Evolutionary conservation across 768 basidiomycete species (phyloP).

Genomic region (Phylloporus rhodoxanthus): DNA sequence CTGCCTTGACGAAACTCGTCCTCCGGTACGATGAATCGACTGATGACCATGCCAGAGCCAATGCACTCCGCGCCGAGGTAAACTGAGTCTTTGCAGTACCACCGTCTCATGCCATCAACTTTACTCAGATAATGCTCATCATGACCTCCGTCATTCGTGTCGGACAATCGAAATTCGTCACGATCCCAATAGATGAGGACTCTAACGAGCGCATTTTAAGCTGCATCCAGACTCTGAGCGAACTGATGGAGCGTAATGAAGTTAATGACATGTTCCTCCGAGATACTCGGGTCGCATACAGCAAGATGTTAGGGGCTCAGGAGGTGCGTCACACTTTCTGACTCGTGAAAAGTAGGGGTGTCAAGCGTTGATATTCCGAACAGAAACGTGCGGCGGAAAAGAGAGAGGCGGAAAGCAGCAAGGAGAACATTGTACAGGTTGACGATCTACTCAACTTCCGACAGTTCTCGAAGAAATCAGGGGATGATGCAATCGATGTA

Average conservation of each 20-base stretch:
- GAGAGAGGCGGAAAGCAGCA: slow-evolving; percentile 72
- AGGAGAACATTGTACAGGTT: slow-evolving; percentile 72
- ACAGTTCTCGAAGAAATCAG: slow-evolving; percentile 90
- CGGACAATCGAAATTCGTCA: slow-evolving; percentile 92
- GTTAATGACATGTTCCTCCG: slow-evolving; percentile 71
- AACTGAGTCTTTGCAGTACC: background rate
- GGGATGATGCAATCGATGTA: slow-evolving; percentile 73
- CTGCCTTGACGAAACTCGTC: slow-evolving; percentile 86
- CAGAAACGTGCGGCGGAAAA: slow-evolving; percentile 90
- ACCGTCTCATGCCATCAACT: background rate
- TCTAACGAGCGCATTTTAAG: slow-evolving; percentile 93
- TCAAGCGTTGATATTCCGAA: slow-evolving; percentile 1
- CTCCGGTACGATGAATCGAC: slow-evolving; percentile 58
- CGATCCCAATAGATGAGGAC: slow-evolving; percentile 96
- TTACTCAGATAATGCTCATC: slow-evolving; percentile 80
- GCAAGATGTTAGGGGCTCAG: slow-evolving; percentile 92
- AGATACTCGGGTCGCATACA: slow-evolving; percentile 87
- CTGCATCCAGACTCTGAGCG: slow-evolving; percentile 90
- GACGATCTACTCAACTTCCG: slow-evolving; percentile 91
- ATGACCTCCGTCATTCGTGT: slow-evolving; percentile 97
- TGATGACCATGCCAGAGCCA: slow-evolving; percentile 50
- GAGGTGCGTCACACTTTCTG: slow-evolving; percentile 50
- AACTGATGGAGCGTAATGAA: slow-evolving; percentile 52
- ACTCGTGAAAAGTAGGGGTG: background rate
- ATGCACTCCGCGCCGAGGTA: slow-evolving; percentile 83